Evolutionary conservation across 2,329 filamentous ascomycete species (phyloP).

Genomic region (Claviceps capensis): DNA sequence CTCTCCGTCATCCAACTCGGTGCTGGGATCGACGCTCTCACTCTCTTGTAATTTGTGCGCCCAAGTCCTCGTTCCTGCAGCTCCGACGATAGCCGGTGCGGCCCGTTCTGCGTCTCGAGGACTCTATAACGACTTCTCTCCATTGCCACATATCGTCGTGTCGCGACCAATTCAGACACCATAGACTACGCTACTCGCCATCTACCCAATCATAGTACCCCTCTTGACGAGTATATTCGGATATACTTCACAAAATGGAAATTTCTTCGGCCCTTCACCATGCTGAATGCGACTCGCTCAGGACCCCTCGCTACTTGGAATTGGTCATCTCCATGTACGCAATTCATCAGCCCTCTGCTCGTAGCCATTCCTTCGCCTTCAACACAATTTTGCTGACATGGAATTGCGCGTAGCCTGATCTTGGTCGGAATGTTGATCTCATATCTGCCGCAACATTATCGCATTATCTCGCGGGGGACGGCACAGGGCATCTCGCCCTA

Average conservation of each 20-base stretch:
- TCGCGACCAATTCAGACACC: not conserved
- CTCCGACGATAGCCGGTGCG: not conserved
- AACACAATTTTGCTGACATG: not conserved
- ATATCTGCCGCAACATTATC: slow-evolving; percentile 87
- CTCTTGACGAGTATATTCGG: not conserved
- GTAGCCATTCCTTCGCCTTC: not conserved
- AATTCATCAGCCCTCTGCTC: not conserved
- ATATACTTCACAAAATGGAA: not conserved
- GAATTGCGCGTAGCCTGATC: slow-evolving; percentile 41
- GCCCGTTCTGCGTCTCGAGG: not conserved
- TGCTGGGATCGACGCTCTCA: not conserved
- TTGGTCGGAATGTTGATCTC: slow-evolving; percentile 80
- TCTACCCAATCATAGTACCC: not conserved
- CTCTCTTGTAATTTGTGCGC: not conserved
- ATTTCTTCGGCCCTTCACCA: not conserved
- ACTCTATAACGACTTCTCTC: not conserved
- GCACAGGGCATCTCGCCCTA: slow-evolving; percentile 93
- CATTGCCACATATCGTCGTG: not conserved
- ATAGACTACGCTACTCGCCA: not conserved
- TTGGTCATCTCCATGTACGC: slow-evolving; percentile 41
- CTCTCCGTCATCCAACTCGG: not conserved
- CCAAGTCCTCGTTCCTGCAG: not conserved
- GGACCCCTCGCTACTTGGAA: slow-evolving; percentile 38
- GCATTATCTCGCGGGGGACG: slow-evolving; percentile 73
- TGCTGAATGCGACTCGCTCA: slow-evolving; percentile 34